Evolutionary conservation across 768 basidiomycete species (phyloP).

Genomic region (Termitomyces sp.): DNA sequence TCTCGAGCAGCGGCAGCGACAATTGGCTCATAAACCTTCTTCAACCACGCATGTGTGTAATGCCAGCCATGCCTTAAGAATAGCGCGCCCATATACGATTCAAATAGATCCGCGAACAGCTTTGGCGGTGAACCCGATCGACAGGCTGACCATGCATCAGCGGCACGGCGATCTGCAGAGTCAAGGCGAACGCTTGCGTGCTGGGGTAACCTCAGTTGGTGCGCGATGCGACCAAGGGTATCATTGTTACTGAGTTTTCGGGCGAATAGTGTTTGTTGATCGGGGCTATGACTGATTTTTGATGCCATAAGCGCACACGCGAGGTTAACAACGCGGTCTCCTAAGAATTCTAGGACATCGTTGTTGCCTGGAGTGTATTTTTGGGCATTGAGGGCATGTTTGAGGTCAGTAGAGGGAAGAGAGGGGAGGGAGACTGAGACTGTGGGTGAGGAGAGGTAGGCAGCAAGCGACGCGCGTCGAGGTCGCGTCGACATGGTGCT

Average conservation of each 20-base stretch:
- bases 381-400: slow-evolving; percentile 20
- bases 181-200: slow-evolving; percentile 22
- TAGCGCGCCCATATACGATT: slow-evolving; percentile 25
- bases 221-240: slow-evolving; percentile 25
- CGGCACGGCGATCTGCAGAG: slow-evolving; percentile 7
- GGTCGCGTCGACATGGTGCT: not conserved
- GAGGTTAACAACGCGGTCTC: slow-evolving; percentile 27
- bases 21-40: slow-evolving; percentile 18
- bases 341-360: slow-evolving; percentile 28
- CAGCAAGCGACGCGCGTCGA: slow-evolving; percentile 15
- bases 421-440: not conserved
- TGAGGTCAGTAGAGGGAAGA: slow-evolving; percentile 8
- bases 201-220: slow-evolving; percentile 21
- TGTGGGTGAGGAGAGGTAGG: slow-evolving; percentile 1
- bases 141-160: slow-evolving; percentile 17
- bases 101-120: slow-evolving; percentile 27
- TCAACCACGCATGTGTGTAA: slow-evolving; percentile 20
- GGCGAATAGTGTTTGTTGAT: slow-evolving; percentile 23
- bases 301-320: slow-evolving; percentile 23
- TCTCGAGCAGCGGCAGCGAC: slow-evolving; percentile 21
- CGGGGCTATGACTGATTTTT: slow-evolving; percentile 20
- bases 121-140: slow-evolving; percentile 21
- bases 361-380: slow-evolving; percentile 22
- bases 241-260: slow-evolving; percentile 24
- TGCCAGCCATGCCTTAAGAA: slow-evolving; percentile 24